Base-by-base conservation (phyloP, 23 red algal genomes). In the Chondrus crispus region DNA sequence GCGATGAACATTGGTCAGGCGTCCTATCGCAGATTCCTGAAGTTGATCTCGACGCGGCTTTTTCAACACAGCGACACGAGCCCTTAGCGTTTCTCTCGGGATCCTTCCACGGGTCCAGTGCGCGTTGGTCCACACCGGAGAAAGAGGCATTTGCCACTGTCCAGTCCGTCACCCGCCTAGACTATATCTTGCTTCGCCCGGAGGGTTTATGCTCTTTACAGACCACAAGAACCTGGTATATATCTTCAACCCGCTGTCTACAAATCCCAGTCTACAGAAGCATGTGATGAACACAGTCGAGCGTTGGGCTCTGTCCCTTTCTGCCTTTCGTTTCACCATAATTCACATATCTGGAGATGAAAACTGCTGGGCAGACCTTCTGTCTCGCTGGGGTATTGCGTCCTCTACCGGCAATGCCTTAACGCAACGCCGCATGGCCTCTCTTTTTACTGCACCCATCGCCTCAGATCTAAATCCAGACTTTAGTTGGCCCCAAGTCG, bases 321-420 rank as follows among this genome's bases (percentile, higher is more conserved):
- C 26, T 50, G 45, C 33, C 13, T 85, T 68, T 66, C 18, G 39
- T 42, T 85, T 68, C 37, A 39, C 13, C 8, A 41, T 85, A 12
- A 18, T 12, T 48, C 74, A 80, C 44, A 52, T 80, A 14, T 18
- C 11, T 11, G 41, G 74, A 26, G 74, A 50, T 11, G 74, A 80
- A 10, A 80, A 80, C 40, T 80, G 37, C 41, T 80, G 74, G 74
- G 74, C 74, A 12, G 74, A 80, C 48, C 44, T 80, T 12, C 41
- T 80, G 11, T 50, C 37, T 36, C 18, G 74, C 10, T 80, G 74
- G 74, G 66, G 66, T 13, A 14, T 14, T 57, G 28, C 66, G 11
- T 30, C 66, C 13, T 32, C 66, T 19, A 30, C 66, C 11, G 50
- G 12, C 12, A 14, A 12, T 20, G 13, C 50, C 20, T 14, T 14